Evolutionary conservation across 139 green algal genomes (phyloP).

Genomic region (Volvox africanus): DNA sequence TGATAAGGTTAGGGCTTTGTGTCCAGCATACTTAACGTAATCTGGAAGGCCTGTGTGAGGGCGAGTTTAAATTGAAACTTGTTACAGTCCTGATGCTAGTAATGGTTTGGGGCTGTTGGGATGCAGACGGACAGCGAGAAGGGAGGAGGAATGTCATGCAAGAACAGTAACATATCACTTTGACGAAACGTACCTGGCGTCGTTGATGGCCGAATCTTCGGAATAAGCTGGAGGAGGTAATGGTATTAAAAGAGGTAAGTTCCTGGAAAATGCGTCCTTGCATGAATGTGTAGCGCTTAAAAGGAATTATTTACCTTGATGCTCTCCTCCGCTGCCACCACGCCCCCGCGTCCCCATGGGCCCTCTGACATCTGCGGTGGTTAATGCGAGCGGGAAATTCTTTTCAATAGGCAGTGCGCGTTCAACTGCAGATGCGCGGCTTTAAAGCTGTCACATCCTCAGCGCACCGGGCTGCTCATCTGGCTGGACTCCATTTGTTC

Average conservation of each 20-base stretch:
- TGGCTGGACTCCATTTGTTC: conserved; percentile 1
- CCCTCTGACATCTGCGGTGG: neutral
- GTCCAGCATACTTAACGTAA: conserved; percentile 1
- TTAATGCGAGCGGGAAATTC: neutral
- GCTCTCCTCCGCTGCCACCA: neutral
- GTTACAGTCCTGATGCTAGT: neutral
- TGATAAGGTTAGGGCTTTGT: neutral
- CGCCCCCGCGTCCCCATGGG: neutral
- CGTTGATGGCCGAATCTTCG: conserved; percentile 34
- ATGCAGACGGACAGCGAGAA: too few relatives aligned
- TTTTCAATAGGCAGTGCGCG: too few relatives aligned
- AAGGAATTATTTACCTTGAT: neutral
- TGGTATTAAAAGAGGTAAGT: too few relatives aligned
- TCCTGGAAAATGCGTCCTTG: too few relatives aligned
- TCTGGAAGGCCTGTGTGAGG: conserved; percentile 8
- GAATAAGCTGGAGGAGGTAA: conserved; percentile 16
- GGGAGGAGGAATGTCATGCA: too few relatives aligned
- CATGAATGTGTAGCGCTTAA: too few relatives aligned
- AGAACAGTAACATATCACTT: too few relatives aligned
- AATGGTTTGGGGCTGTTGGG: too few relatives aligned
- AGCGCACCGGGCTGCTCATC: neutral
- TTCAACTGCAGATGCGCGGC: neutral
- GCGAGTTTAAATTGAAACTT: neutral
- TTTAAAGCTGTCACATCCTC: neutral
- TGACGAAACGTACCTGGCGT: conserved; percentile 5